These are phyloP conservation scores for Rubroboletus satanas DNA, from an alignment of 768 basidiomycete species.

Conservation along the genomic window DNA sequence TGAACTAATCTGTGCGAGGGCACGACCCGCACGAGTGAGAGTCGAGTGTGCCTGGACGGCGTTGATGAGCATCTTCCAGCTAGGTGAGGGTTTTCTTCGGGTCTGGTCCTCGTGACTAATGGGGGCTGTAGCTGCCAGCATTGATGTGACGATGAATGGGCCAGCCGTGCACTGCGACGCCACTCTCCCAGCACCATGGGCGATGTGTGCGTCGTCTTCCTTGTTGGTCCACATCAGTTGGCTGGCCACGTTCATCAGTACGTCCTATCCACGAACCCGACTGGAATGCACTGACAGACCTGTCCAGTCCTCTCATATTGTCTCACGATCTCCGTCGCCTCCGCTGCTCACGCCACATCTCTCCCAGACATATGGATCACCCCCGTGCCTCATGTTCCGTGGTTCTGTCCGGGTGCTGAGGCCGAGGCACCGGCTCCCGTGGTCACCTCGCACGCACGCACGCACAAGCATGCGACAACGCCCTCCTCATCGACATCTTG, in stretches of 20 bases:
- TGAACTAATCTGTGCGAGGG: conserved; percentile 34
- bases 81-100: conserved; percentile 37
- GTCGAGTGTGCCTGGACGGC: conserved; percentile 58
- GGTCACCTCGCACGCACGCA: conserved; percentile 1
- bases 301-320: conserved; percentile 51
- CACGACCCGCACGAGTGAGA: conserved; percentile 40
- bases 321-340: conserved; percentile 46
- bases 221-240: conserved; percentile 47
- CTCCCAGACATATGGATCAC: conserved; percentile 51
- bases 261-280: conserved; percentile 18
- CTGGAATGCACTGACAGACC: neutral
- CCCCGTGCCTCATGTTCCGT: conserved; percentile 50
- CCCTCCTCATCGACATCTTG: conserved; percentile 7
- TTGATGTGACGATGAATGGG: conserved; percentile 44
- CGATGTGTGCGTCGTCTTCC: conserved; percentile 44
- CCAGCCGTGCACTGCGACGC: conserved; percentile 34
- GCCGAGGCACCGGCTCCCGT: neutral
- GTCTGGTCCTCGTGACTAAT: neutral
- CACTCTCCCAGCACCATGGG: conserved; percentile 34
- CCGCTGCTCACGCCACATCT: conserved; percentile 41
- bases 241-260: conserved; percentile 46
- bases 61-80: conserved; percentile 45
- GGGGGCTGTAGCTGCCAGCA: conserved; percentile 41
- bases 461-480: conserved; percentile 8
- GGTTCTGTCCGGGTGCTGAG: conserved; percentile 43